Evolutionary conservation across 2,329 filamentous ascomycete species (phyloP).

Genomic region (Tolypocladium capitatum): DNA sequence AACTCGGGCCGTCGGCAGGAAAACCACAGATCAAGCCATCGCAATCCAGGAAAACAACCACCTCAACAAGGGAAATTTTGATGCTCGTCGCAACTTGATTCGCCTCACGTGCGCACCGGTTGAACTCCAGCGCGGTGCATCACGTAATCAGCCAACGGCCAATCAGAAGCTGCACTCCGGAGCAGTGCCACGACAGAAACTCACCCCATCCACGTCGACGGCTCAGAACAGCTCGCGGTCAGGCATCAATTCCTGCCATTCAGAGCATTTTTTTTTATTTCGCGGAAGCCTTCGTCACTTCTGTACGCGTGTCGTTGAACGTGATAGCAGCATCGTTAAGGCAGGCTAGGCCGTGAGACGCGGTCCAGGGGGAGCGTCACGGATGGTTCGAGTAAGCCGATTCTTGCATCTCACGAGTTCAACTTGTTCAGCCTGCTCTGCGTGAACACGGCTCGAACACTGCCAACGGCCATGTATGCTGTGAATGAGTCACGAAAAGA

Average conservation of each 20-base stretch:
- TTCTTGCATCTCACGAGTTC: background rate
- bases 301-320: background rate
- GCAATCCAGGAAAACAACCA: background rate
- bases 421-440: background rate
- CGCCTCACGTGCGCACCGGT: background rate
- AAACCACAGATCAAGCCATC: background rate
- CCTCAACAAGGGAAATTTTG: background rate
- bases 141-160: slow-evolving; percentile 5
- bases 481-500: background rate
- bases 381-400: background rate
- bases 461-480: background rate
- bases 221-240: background rate
- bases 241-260: background rate
- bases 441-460: background rate
- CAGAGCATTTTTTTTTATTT: background rate
- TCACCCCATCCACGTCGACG: background rate
- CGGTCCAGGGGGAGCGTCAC: background rate
- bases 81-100: background rate
- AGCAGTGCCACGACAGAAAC: background rate
- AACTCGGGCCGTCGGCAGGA: too few relatives aligned
- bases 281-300: background rate
- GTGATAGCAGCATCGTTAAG: background rate
- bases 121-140: background rate
- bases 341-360: background rate
- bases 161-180: slow-evolving; percentile 2